Base-by-base conservation (phyloP, 306 rosid species). In the Lathyrus sativus region DNA sequence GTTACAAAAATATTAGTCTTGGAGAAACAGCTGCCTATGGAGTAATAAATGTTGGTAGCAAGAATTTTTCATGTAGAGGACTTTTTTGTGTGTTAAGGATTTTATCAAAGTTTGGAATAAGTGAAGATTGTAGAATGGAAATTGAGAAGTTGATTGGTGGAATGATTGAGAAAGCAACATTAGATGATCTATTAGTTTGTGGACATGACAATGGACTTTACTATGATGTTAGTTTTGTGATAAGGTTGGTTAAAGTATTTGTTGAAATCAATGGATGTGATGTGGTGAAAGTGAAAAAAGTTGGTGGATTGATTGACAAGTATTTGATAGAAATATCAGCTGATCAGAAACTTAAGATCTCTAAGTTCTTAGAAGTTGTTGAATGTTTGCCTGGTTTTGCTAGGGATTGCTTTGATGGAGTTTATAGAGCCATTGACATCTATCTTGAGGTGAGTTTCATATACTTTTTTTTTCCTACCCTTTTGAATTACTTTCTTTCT, bases 381-480 rank as follows among this genome's bases (percentile, higher is more conserved):
- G 90, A 87, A 54, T 77, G 90, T 71, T 77, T 91, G 31, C 96
- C 96, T 12, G 84, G 85, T 69, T 79, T 57, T 74, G 87, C 98
- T 1, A 84, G 96, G 55, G 87, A 77, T 50, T 74, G 81, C 76
- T 85, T 78, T 74, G 95, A 89, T 74, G 87, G 85, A 53, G 82
- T 83, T 67, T 89, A 84, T 79, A 87, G 81, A 82, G 92, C 98
- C 78, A 79, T 89, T 74, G 95, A 87, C 76, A 84, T 85, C 73
- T 89, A 91, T 58, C 86, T 91, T 61, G 69, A 87, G 91, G 97
- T 87, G 41, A 87, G 14, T 44, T 5, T 10, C 79, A 50, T 33
- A 3, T 53, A 37, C 60, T 57, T 11, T 44, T 14, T 59, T 10
- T 3, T 2, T 24, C 44, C 14, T 39, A 13, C 11, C 7, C 5